Evolutionary conservation across 192 early-diverging fungal species (phyloP).

Genomic region (Coemansia sp.): DNA sequence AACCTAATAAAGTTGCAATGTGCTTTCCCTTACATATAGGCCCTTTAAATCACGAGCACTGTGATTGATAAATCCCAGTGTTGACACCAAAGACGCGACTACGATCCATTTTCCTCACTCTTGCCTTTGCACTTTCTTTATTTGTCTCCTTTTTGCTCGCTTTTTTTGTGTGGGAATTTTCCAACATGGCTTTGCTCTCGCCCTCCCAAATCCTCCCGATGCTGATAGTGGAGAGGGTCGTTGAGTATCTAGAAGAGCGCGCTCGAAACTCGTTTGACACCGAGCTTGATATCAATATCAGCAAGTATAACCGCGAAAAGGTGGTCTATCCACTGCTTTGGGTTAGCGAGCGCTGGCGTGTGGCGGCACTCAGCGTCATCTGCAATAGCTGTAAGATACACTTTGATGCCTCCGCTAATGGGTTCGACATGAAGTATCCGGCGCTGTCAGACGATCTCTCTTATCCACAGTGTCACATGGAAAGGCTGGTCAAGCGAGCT

Average conservation of each 20-base stretch:
- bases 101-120: too few species aligned
- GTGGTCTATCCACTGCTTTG: not conserved
- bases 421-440: not conserved
- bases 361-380: not conserved
- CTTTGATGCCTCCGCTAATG: not conserved
- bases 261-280: not conserved
- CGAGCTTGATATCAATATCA: not conserved
- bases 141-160: not conserved
- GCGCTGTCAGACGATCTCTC: not conserved
- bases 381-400: not conserved
- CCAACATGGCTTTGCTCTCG: not conserved
- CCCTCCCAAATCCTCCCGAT: not conserved
- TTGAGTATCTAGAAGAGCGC: not conserved
- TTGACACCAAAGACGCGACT: conserved; percentile 5
- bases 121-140: too few species aligned
- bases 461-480: not conserved
- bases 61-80: not conserved
- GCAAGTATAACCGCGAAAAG: not conserved
- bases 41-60: too few species aligned
- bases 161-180: not conserved
- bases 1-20: too few species aligned
- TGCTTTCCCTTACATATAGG: too few species aligned
- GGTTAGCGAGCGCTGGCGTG: not conserved
- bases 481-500: not conserved
- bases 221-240: not conserved